Base-by-base conservation (phyloP, 495 filamentous ascomycete species). In the Aspergillus ostianus region DNA sequence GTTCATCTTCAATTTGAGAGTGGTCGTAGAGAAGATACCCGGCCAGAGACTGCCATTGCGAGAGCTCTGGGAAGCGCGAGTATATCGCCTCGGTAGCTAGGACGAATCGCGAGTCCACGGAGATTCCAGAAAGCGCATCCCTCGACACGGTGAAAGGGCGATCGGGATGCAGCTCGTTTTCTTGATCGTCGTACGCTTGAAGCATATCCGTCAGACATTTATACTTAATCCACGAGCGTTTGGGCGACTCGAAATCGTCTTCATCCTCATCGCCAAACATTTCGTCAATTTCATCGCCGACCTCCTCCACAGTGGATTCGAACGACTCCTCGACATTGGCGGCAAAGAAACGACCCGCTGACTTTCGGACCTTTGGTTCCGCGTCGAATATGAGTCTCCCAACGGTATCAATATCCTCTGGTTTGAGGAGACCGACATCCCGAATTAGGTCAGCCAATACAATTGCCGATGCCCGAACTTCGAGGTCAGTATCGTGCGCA, bases 1-100 rank as follows among this genome's bases (percentile, higher is more conserved):
- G 75, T n/a, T 80, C 72, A 51, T 80, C 69, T 1, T 66, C 63
- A 15, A 80, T 76, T 46, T 78, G 82, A 0, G 91, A 92, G 69
- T 97, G 91, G 62, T 98, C 94, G 64, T 91, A 95, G 1, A 98
- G 80, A 10, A 98, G 82, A 76, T 97, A 98, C 7, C 89, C 91
- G 26, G 91, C 90, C 26, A 98, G 75, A 0, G 88, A 81, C 69
- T 97, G 90, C 95, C 95, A 98, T 53, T 92, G 86, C 54, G 82
- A 80, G 13, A 97, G 77, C 61, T 93, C 89, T 9, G 84, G 77
- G 58, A 97, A 82, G 59, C 88, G 86, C 30, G 94, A 88, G 70
- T 89, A 96, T 15, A 98, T 80, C 0, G 86, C 90, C 60, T 93
- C 86, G 0, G 92, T 88, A 15, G 94, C 94, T 19, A 97, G 81